Percentiles rank a stretch among this genome's conserved stretches.
Evolutionary conservation across 73 alveolate species (phyloP).

Genomic region (Uronychia setigera): DNA sequence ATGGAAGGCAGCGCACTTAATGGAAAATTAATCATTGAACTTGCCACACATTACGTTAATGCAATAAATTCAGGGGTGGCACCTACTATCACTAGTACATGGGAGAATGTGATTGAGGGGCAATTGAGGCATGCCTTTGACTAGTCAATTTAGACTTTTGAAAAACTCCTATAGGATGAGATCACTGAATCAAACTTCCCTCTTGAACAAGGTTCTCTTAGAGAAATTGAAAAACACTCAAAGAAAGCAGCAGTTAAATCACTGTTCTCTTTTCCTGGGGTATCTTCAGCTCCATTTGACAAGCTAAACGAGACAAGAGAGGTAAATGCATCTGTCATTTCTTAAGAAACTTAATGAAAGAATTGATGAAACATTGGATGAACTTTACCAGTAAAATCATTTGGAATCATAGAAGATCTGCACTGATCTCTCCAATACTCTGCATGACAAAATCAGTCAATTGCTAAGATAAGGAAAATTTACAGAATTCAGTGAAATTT

Average conservation of each 20-base stretch:
- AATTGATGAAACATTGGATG: slow-evolving; percentile 35
- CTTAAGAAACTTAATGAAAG: slow-evolving; percentile 24
- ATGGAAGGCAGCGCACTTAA: slow-evolving; percentile 81
- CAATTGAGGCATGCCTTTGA: slow-evolving; percentile 51
- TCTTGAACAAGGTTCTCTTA: slow-evolving; percentile 18
- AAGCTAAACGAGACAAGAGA: slow-evolving; percentile 24
- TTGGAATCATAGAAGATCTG: slow-evolving; percentile 10
- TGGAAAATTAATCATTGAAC: slow-evolving; percentile 84
- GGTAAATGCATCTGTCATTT: too few species aligned
- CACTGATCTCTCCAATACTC: slow-evolving; percentile 22
- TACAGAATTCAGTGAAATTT: slow-evolving; percentile 18
- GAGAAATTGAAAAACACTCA: slow-evolving; percentile 8
- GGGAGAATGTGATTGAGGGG: slow-evolving; percentile 93
- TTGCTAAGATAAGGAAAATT: slow-evolving; percentile 11
- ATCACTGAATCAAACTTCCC: slow-evolving; percentile 13
- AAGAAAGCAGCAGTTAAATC: slow-evolving; percentile 4
- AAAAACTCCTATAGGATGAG: slow-evolving; percentile 14
- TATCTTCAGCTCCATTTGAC: slow-evolving; percentile 51
- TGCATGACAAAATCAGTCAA: slow-evolving; percentile 33
- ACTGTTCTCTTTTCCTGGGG: slow-evolving; percentile 8
- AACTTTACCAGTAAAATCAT: slow-evolving; percentile 8
- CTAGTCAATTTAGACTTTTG: background rate
- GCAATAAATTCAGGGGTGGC: slow-evolving; percentile 88
- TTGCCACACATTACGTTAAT: slow-evolving; percentile 74
- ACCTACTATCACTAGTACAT: slow-evolving; percentile 92